Evolutionary conservation across 139 green algal genomes (phyloP), one percentile per base, ranked within the genome.

Genomic region (Closterium sp.): DNA sequence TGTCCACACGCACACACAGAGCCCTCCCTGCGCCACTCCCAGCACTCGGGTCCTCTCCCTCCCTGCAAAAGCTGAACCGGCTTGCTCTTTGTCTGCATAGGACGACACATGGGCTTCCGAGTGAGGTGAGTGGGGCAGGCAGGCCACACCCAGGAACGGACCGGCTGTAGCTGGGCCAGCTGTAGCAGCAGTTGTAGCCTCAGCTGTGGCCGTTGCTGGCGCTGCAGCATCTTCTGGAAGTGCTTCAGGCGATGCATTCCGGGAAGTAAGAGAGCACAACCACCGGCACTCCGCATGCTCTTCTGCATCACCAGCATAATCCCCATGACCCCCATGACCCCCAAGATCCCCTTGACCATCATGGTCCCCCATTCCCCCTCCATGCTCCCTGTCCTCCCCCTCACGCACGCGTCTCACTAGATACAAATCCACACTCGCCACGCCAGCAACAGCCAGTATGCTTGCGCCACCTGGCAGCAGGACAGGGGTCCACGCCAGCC

Each of bases 381-480:
- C 16, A 76, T 76, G 12, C 55, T 76, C 55, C 2, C 55, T 19
- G 2, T 76, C 55, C 55, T 19, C 25, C 2, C 16, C 55, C 16
- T 76, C 55, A 76, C 55, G 16, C 16, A 76, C 16, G 16, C 55
- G 55, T 19, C 55, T 76, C 55, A 76, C 55, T 19, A 85, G 38
- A 32, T 81, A 85, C n/a, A 89, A 23, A 1, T 31, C 36, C n/a
- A 89, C 35, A 16, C 86, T 69, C 30, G 23, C 36, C 28, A 19
- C 6, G 31, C 86, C 86, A 85, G n/a, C 38, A 33, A 89, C 36
- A 89, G 86, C 83, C 83, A 86, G 9, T 86, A 86, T 28, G n/a
- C 30, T 34, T 5, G 2, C 83, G 30, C 83, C 83, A 86, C 30
- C 83, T 89, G n/a, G 86, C n/a, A 85, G n/a, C n/a, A 89, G n/a